Evolutionary conservation across 176 grass and related monocot species (phyloP).

Genomic region (Carex cristatella): DNA sequence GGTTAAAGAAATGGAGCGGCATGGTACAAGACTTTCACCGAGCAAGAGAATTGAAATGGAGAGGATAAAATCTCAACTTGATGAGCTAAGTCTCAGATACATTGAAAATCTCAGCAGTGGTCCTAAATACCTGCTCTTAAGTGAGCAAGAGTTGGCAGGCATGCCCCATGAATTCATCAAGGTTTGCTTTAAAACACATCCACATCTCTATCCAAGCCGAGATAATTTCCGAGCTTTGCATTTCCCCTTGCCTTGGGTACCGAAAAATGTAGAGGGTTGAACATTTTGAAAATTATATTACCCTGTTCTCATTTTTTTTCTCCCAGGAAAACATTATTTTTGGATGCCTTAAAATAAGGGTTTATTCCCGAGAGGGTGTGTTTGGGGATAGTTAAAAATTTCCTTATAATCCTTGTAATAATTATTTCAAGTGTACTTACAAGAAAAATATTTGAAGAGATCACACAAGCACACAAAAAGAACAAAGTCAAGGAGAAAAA

Average conservation of each 20-base stretch:
- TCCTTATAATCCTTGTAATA: background rate
- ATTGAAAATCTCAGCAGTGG: conserved; percentile 60
- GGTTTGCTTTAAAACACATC: conserved; percentile 38
- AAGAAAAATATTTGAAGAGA: background rate
- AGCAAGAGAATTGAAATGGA: conserved; percentile 82
- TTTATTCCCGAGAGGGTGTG: background rate
- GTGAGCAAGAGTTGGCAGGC: conserved; percentile 66
- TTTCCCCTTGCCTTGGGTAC: background rate
- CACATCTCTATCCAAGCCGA: background rate
- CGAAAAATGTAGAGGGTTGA: background rate
- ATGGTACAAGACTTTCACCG: conserved; percentile 59
- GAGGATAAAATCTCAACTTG: conserved; percentile 58
- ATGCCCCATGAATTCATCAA: conserved; percentile 80
- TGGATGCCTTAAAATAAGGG: conserved; percentile 5
- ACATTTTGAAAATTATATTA: conserved; percentile 3
- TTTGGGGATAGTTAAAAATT: background rate
- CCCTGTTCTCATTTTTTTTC: background rate
- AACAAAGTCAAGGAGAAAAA: background rate
- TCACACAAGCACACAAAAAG: background rate
- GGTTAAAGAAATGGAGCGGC: conserved; percentile 89
- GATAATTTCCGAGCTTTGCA: background rate
- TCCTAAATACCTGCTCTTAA: conserved; percentile 61
- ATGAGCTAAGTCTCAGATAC: conserved; percentile 73
- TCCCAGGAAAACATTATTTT: background rate
- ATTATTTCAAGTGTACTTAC: background rate